These are phyloP conservation scores for Cyberlindnera maclurae DNA, from an alignment of 805 yeast species.

Conservation along the genomic window DNA sequence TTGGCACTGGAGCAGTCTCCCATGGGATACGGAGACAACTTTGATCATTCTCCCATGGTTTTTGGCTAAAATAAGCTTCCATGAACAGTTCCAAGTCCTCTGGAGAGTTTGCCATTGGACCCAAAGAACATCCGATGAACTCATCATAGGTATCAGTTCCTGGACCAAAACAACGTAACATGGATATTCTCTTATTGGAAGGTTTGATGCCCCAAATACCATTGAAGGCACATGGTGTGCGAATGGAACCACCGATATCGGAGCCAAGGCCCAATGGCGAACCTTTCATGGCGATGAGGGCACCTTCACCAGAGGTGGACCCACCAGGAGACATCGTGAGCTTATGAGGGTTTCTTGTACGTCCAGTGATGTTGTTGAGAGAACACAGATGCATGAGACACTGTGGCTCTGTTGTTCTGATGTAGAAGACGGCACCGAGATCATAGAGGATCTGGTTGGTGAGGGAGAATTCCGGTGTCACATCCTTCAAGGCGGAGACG, in stretches of 20 bases:
- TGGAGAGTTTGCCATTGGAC: slow-evolving; percentile 58
- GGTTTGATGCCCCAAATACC: slow-evolving; percentile 62
- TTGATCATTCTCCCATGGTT: slow-evolving; percentile 52
- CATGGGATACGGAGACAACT: slow-evolving; percentile 31
- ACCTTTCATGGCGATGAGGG: slow-evolving; percentile 50
- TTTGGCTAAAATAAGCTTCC: slow-evolving; percentile 40
- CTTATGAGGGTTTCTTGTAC: slow-evolving; percentile 53
- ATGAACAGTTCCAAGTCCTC: slow-evolving; percentile 66
- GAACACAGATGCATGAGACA: slow-evolving; percentile 64
- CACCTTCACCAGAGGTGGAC: slow-evolving; percentile 71
- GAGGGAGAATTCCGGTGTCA: slow-evolving; percentile 39
- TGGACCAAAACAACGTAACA: slow-evolving; percentile 14
- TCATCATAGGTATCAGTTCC: slow-evolving; percentile 30
- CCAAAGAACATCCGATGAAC: slow-evolving; percentile 56
- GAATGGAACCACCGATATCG: slow-evolving; percentile 67
- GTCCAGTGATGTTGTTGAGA: slow-evolving; percentile 51
- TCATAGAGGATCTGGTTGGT: slow-evolving; percentile 34
- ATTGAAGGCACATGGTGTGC: slow-evolving; percentile 61
- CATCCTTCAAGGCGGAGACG: slow-evolving; percentile 43
- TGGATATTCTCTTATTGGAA: slow-evolving; percentile 45
- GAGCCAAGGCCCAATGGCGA: slow-evolving; percentile 61
- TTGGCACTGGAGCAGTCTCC: slow-evolving; percentile 28
- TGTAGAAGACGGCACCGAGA: slow-evolving; percentile 46
- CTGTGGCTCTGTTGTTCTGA: slow-evolving; percentile 65
- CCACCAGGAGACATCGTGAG: slow-evolving; percentile 59